phyloP scores from a whole-genome alignment of 345 rosid species.

The Arabidopsis arenosa region DNA sequence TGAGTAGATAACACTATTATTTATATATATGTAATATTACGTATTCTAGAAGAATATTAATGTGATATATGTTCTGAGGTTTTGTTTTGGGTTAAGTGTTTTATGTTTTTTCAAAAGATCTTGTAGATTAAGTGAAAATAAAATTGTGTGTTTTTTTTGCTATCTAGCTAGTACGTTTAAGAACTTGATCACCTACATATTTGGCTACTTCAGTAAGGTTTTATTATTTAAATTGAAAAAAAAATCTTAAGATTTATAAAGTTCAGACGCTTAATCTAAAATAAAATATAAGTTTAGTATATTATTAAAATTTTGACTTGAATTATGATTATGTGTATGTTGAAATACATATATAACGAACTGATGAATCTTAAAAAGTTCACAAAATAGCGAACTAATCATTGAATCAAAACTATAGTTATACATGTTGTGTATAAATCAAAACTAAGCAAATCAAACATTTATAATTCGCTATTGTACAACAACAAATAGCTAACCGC shows the following conservation, averaged over 20 bases:
- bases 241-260: no score
- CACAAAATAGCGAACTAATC: neutral
- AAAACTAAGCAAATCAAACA: no score
- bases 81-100: neutral
- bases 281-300: neutral
- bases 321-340: no score
- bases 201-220: slow-evolving; percentile 6
- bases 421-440: no score
- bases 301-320: no score
- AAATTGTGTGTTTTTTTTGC: neutral
- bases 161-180: neutral
- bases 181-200: neutral
- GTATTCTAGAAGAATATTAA: slow-evolving; percentile 14
- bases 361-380: neutral
- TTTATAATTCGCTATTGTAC: neutral
- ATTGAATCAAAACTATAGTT: neutral
- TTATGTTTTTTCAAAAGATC: slow-evolving; percentile 9
- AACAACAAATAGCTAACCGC: no score
- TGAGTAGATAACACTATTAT: neutral
- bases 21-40: neutral
- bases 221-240: neutral
- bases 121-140: neutral
- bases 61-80: slow-evolving; percentile 10
- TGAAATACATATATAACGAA: neutral
- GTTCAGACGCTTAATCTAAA: neutral